Evolutionary conservation across 768 basidiomycete genomes (phyloP).

Genomic region (Mycena rebaudengoi): DNA sequence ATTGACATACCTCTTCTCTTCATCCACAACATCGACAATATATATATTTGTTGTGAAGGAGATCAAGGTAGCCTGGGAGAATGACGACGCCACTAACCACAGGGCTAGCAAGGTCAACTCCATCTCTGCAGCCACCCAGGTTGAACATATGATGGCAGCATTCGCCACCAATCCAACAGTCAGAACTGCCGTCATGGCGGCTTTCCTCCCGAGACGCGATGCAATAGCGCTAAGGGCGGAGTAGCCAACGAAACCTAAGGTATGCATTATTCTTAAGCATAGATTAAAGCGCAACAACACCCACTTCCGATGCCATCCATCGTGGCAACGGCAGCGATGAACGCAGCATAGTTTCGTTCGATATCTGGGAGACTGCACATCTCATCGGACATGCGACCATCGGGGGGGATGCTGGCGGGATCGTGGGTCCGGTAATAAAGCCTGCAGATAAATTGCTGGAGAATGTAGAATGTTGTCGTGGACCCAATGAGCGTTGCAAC

Average conservation of each 20-base stretch:
- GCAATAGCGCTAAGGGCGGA: slow-evolving; percentile 32
- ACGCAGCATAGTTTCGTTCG: slow-evolving; percentile 30
- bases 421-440: slow-evolving; percentile 30
- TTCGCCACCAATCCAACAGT: slow-evolving; percentile 2
- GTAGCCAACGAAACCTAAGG: slow-evolving; percentile 33
- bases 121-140: background rate
- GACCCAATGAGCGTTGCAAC: slow-evolving; percentile 31
- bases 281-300: background rate
- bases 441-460: slow-evolving; percentile 36
- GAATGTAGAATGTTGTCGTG: slow-evolving; percentile 36
- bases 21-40: slow-evolving; percentile 35
- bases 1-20: slow-evolving; percentile 33
- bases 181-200: slow-evolving; percentile 13
- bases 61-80: slow-evolving; percentile 15
- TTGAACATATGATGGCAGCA: slow-evolving; percentile 1
- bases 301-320: slow-evolving; percentile 31
- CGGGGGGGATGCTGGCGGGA: slow-evolving; percentile 17
- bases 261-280: background rate
- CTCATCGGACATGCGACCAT: slow-evolving; percentile 11
- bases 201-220: slow-evolving; percentile 37
- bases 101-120: slow-evolving; percentile 26
- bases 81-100: slow-evolving; percentile 25
- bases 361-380: slow-evolving; percentile 33
- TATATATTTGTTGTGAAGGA: slow-evolving; percentile 36
- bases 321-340: slow-evolving; percentile 24